Base-by-base conservation (phyloP, 164 flowering plant genomes). In the Macadamia tetraphylla region DNA sequence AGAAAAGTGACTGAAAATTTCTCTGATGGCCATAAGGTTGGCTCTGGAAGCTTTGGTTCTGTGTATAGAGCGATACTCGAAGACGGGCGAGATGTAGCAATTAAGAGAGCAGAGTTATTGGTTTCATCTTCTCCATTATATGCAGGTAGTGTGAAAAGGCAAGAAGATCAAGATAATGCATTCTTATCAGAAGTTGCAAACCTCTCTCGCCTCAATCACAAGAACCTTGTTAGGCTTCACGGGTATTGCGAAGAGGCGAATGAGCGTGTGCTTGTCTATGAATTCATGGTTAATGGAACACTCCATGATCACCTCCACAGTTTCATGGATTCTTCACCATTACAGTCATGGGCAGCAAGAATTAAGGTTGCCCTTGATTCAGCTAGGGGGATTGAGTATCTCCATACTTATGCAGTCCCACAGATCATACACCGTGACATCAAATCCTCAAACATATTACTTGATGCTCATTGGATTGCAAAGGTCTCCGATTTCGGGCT, bases 401-500 rank as follows among this genome's bases (percentile, higher is more conserved):
- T 93, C 1, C 98, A 93, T 71, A 73, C 59, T 29, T 93, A 78
- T 42, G 88, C 89, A 0, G 80, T 80, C 10, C 96, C 96, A 1
- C 74, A 82, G 0, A 73, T 93, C 66, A 87, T 93, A 3, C 98
- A 93, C 71, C 82, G 96, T 0, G 98, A 93, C 73, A 88, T 93
- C 70, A 93, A 93, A 78, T 82, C 96, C 0, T 85, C 95, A 2
- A 93, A 93, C 85, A 90, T 93, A 9, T 55, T 93, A 44, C 87
- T 93, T 0, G 93, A 89, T 48, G 70, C 67, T 18, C 40, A 30
- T 0, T 87, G 87, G 88, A 82, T 78, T 0, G 96, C 95, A 1
- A 88, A 88, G 69, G 92, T 93, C 0, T 80, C 96, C 0, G 98
- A 93, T 69, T 90, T 93, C 59, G 96, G 98, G 1, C 83, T 90